phyloP scores from a whole-genome alignment of 495 filamentous ascomycete species.

The Xylaria scruposa region DNA sequence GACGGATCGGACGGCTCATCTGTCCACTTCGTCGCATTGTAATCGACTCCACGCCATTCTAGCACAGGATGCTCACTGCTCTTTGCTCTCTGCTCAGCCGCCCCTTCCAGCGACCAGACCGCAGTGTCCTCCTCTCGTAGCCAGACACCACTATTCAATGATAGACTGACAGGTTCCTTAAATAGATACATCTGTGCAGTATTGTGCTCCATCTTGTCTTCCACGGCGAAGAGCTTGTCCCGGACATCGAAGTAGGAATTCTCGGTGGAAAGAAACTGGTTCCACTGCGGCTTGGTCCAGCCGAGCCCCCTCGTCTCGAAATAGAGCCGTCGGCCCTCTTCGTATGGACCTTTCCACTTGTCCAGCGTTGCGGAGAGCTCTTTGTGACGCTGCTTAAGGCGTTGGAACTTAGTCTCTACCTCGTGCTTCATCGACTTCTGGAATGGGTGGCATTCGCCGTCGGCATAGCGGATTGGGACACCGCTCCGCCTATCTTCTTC shows the following conservation, averaged over 20 bases:
- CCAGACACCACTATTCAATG: not conserved
- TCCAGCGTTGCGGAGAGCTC: not conserved
- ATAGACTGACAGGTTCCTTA: too few species aligned
- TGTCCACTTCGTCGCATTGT: not conserved
- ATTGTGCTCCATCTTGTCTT: slow-evolving; percentile 22
- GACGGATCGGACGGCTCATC: not conserved
- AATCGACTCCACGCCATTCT: slow-evolving; percentile 23
- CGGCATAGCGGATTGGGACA: slow-evolving; percentile 19
- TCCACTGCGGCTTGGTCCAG: slow-evolving; percentile 25
- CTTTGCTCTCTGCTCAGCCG: not conserved
- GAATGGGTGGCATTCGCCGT: not conserved
- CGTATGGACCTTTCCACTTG: slow-evolving; percentile 11
- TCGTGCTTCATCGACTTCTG: not conserved
- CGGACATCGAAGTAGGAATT: slow-evolving; percentile 13
- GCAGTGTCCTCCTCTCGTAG: not conserved
- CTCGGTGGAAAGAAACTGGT: slow-evolving; percentile 16
- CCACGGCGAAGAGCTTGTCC: slow-evolving; percentile 4
- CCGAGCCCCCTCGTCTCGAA: not conserved
- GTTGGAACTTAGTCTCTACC: not conserved
- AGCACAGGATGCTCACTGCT: not conserved
- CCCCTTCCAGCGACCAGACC: not conserved
- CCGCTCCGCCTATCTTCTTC: slow-evolving; percentile 30
- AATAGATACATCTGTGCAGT: slow-evolving; percentile 23
- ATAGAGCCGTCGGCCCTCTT: slow-evolving; percentile 4
- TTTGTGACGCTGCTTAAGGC: not conserved